A percentile compares a stretch with the other conserved stretches of the same genome.
Conservation (phyloP, 2,329 filamentous ascomycete genomes). For the Xylariaceae sp. region DNA sequence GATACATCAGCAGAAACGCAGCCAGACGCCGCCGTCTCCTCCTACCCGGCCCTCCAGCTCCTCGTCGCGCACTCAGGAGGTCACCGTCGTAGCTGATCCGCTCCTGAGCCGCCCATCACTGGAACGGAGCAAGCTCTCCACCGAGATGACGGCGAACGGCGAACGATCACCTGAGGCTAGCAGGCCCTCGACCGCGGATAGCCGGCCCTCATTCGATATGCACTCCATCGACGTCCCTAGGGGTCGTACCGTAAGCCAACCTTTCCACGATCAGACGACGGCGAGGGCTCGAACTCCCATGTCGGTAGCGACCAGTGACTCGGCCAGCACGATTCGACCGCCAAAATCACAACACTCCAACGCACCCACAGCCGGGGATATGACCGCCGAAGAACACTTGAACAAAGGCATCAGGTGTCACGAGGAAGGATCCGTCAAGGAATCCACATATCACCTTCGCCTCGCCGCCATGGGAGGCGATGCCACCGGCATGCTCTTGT, state of each 20-base stretch:
- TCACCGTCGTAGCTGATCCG: slow-evolving; percentile 39
- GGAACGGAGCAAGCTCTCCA: slow-evolving; percentile 50
- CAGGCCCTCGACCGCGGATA: slow-evolving; percentile 44
- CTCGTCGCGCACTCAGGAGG: slow-evolving; percentile 36
- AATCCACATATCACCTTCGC: slow-evolving; percentile 94
- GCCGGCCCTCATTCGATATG: slow-evolving; percentile 46
- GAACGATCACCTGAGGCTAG: slow-evolving; percentile 44
- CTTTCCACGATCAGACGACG: slow-evolving; percentile 36
- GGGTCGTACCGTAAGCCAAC: slow-evolving; percentile 42
- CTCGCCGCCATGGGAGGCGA: slow-evolving; percentile 82
- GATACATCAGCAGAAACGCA: slow-evolving; percentile 41
- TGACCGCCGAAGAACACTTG: slow-evolving; percentile 84
- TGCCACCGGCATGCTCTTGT: slow-evolving; percentile 92
- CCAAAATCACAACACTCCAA: slow-evolving; percentile 43
- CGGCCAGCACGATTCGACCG: slow-evolving; percentile 52
- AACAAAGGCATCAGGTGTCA: slow-evolving; percentile 87
- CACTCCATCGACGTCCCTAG: slow-evolving; percentile 49
- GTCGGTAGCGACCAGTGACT: slow-evolving; percentile 52
- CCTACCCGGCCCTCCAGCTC: slow-evolving; percentile 60
- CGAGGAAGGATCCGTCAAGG: slow-evolving; percentile 80
- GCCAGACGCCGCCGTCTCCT: slow-evolving; percentile 58
- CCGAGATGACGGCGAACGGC: slow-evolving; percentile 42
- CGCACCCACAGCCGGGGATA: slow-evolving; percentile 61
- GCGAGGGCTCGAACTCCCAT: slow-evolving; percentile 43
- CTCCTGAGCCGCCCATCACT: slow-evolving; percentile 44